Base-by-base conservation (phyloP, 441 rosid species). In the Adansonia rubrostipa region DNA sequence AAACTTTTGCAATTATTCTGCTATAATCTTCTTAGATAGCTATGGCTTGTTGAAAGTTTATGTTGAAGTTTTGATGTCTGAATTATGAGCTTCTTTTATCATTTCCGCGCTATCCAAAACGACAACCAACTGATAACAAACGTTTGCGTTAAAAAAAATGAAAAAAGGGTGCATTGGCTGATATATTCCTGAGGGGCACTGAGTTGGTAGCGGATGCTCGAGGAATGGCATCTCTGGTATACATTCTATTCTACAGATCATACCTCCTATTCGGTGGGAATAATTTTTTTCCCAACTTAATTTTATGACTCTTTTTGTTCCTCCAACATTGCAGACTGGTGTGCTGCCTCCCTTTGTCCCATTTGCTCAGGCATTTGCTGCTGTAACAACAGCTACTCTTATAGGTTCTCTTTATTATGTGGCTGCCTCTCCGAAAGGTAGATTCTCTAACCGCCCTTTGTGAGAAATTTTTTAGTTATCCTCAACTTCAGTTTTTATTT, bases 341-440 rank as follows among this genome's bases (percentile, higher is more conserved):
- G 77, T 95, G 73, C 86, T 95, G 71, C 99, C 96, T 76, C 97
- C 93, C 9, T 91, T 92, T 78, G 96, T 95, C 60, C 98, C 95
- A 15, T 95, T 95, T 76, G 97, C 99, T 74, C 95, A 93, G 83
- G 98, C 84, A 42, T 93, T 93, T 86, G 97, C 99, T 20, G 97
- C 97, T 48, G 88, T 82, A 53, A 70, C 92, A 13, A 92, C 97
- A n/a, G 97, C 96, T 28, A 92, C 88, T 67, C 93, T 93, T 65
- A 95, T 94, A 0, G 94, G 95, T 76, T 93, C 97, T 73, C 90
- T 95, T 8, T 95, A 93, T 79, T 92, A 91, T 70, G 81, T 92
- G 19, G 96, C 95, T 44, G 86, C 96, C 82, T 95, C 97, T 51
- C 97, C 99, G 62, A 89, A 90, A 91, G 97, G 98, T 93, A 53